Base-by-base conservation (phyloP, 2,329 filamentous ascomycete genomes). In the Hypoxylon sp. region DNA sequence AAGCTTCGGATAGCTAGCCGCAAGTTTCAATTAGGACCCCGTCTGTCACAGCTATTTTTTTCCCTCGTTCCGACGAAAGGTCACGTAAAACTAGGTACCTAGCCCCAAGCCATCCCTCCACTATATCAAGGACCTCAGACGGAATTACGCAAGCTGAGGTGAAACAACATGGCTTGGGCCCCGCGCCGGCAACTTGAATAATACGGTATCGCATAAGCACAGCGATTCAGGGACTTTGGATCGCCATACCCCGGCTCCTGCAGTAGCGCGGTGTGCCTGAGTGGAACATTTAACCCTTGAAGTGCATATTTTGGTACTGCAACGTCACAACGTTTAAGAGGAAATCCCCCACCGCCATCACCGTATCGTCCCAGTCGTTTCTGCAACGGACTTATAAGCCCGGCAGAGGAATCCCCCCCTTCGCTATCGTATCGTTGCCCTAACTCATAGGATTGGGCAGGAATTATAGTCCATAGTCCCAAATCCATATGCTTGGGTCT, bases 301-400 rank as follows among this genome's bases (percentile, higher is more conserved):
- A 11, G 13, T 36, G 21, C 30, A 37, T n/a, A 12, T 32, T 42
- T 19, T 23, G 41, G 42, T 15, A 20, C 20, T 43, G 51, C 36
- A 43, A 55, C 51, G 41, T 51, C 41, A 40, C 41, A 45, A 32
- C 15, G 17, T 35, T 29, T 16, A 12, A n/a, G n/a, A n/a, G 36
- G 43, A 16, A 25, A 46, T 41, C 19, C 25, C 27, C 21, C 31
- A 30, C 37, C 31, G 29, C 29, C 16, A 20, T 42, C n/a, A 21
- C 27, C 3, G 26, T 27, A n/a, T 25, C 17, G 9, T 42, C 31
- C 12, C n/a, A n/a, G n/a, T n/a, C n/a, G n/a, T n/a, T n/a, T n/a
- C n/a, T n/a, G n/a, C n/a, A n/a, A n/a, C n/a, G n/a, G n/a, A n/a
- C n/a, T n/a, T n/a, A n/a, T n/a, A n/a, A n/a, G n/a, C n/a, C n/a